Evolutionary conservation across 208 protist species (phyloP), one percentile per base, ranked within the genome.

Genomic region (Porcisia hertigi): DNA sequence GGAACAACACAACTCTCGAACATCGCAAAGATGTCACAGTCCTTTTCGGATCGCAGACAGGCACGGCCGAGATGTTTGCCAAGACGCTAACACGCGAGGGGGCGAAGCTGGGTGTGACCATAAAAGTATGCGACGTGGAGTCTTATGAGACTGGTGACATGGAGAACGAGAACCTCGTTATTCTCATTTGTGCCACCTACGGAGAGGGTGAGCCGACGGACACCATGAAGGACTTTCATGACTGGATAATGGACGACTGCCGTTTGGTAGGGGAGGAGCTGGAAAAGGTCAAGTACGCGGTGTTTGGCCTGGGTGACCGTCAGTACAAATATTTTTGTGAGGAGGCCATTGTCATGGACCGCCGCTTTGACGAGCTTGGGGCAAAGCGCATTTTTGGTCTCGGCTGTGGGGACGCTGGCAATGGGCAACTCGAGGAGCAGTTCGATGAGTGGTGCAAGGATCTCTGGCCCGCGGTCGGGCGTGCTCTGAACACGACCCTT

Each of bases 141-240:
- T 85, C 81, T 73, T 97, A 95, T 73, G 83, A 94, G 20, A 63
- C 71, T 14, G 71, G 69, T 79, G 76, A 89, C 65, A 76, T 95
- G 34, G 88, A 93, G 78, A 66, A 86, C 43, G 92, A 96, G 75
- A 75, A 59, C 3, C 79, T 96, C 34, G 86, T 97, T 39, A 83
- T 97, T 34, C 81, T 96, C 69, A 73, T 96, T 16, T 97, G 93
- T 62, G 86, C 94, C 60, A 98, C 94, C 59, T 97, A 95, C 79
- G 96, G 94, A 63, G 95, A 98, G 70, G 95, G 95, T 14, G 94
- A 98, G 78, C 89, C 91, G 34, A 97, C 96, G 0, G 94, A 98
- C 82, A 93, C 92, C 43, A 97, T 94, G 88, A 90, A 95, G 71
- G 78, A 76, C 75, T 97, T 98, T 71, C 91, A 95, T 54, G 86